Percentiles rank a stretch among this genome's conserved stretches.
These are phyloP conservation scores for Henckelia pumila DNA, from an alignment of 257 asterid species.

Conservation along the genomic window DNA sequence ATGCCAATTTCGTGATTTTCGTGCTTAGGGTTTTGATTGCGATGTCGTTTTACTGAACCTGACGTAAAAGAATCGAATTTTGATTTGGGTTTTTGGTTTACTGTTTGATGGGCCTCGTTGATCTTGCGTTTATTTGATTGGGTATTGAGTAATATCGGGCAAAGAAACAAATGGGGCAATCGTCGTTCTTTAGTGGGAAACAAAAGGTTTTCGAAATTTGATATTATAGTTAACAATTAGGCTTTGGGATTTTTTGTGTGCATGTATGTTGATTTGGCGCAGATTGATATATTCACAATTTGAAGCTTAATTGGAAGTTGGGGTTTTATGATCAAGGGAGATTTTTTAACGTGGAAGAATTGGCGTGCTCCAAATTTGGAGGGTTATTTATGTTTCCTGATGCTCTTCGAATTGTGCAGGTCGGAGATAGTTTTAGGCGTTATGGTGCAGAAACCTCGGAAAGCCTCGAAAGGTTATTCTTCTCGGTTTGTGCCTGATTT, in stretches of 20 bases:
- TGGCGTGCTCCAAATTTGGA: slow-evolving; percentile 45
- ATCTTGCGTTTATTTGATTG: slow-evolving; percentile 1
- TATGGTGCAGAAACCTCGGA: slow-evolving; percentile 68
- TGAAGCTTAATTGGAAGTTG: neutral
- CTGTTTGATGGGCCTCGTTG: slow-evolving; percentile 1
- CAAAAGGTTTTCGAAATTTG: slow-evolving; percentile 13
- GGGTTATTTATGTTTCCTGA: slow-evolving; percentile 57
- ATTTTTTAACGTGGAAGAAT: slow-evolving; percentile 28
- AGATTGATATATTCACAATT: neutral
- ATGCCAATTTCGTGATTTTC: slow-evolving; percentile 17
- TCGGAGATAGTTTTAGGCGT: slow-evolving; percentile 39
- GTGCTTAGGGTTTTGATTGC: slow-evolving; percentile 32
- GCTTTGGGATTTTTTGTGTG: slow-evolving; percentile 13
- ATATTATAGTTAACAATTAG: slow-evolving; percentile 25
- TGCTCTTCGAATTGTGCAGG: slow-evolving; percentile 58
- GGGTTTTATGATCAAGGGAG: slow-evolving; percentile 16
- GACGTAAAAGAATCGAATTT: neutral
- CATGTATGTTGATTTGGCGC: neutral
- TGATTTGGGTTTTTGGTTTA: slow-evolving; percentile 26
- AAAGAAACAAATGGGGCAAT: slow-evolving; percentile 7
- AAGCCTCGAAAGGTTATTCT: slow-evolving; percentile 52
- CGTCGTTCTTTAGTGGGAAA: slow-evolving; percentile 24
- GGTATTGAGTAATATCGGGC: neutral
- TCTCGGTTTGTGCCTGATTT: slow-evolving; percentile 61
- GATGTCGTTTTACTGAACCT: slow-evolving; percentile 11